These are phyloP conservation scores for Spergularia marina DNA, from an alignment of 148 eudicot genomes.

Conservation along the genomic window DNA sequence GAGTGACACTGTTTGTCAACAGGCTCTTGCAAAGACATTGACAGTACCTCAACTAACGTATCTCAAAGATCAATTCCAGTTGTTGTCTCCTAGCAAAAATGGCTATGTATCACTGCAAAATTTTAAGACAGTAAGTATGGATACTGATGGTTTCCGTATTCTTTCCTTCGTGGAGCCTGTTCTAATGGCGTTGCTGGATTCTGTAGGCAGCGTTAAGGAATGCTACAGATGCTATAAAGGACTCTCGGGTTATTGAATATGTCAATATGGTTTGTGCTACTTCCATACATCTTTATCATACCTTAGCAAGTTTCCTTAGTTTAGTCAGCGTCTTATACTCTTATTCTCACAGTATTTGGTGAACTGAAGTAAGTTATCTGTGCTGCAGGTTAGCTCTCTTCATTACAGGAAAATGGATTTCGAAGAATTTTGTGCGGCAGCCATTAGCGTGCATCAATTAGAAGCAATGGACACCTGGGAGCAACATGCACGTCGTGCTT, in stretches of 20 bases:
- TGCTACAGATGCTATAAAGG: constrained; percentile 87
- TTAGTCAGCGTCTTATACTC: neutral
- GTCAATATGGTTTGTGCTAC: constrained; percentile 52
- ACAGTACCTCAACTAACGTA: constrained; percentile 67
- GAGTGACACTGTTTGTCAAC: constrained; percentile 21
- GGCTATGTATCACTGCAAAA: constrained; percentile 71
- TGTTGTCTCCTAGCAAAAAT: constrained; percentile 75
- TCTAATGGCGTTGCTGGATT: constrained; percentile 18
- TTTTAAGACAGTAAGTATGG: constrained; percentile 54
- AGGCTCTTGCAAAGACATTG: constrained; percentile 93
- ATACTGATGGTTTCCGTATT: neutral
- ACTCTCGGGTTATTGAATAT: constrained; percentile 79
- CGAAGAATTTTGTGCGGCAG: constrained; percentile 87
- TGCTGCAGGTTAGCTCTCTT: constrained; percentile 68
- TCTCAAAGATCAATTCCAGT: constrained; percentile 76
- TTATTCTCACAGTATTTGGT: neutral
- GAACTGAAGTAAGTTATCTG: constrained; percentile 11
- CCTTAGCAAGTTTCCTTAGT: neutral
- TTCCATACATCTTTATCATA: neutral
- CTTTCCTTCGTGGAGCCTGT: neutral
- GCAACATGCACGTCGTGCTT: constrained; percentile 85
- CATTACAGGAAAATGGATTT: constrained; percentile 87
- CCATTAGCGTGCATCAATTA: constrained; percentile 81
- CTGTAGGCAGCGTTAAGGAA: constrained; percentile 56
- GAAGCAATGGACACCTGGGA: constrained; percentile 94